phyloP scores from a whole-genome alignment of 129 eudicot species.

The Centaurea solstitialis region DNA sequence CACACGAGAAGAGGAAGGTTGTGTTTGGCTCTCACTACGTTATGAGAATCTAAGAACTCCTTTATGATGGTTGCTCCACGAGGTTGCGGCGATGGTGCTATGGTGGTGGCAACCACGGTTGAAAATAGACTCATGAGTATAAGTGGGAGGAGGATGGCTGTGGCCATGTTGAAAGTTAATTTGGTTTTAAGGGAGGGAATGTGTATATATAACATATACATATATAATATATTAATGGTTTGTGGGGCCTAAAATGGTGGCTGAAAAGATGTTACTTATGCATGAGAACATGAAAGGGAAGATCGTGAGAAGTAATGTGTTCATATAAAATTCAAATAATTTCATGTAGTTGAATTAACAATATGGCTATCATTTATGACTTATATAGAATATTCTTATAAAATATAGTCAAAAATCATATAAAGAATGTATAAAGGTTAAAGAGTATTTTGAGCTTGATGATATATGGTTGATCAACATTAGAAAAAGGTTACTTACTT shows the following conservation, averaged over 20 bases:
- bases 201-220: neutral
- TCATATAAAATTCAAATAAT: neutral
- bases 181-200: neutral
- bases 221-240: neutral
- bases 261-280: neutral
- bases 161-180: neutral
- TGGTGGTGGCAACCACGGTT: neutral
- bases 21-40: constrained; percentile 1
- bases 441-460: too few species aligned
- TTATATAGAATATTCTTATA: neutral
- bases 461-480: too few species aligned
- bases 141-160: neutral
- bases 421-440: neutral
- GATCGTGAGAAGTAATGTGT: neutral
- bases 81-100: neutral
- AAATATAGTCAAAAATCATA: too few species aligned
- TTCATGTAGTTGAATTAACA: neutral
- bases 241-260: constrained; percentile 8
- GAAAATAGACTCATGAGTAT: neutral
- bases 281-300: neutral
- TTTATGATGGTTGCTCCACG: neutral
- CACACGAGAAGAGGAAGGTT: constrained; percentile 2
- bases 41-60: constrained; percentile 1
- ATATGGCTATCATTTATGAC: too few species aligned
- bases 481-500: too few species aligned